Percentiles rank a stretch among this genome's conserved stretches.
Evolutionary conservation across 768 basidiomycete genomes (phyloP).

Genomic region (Pilatotrama ljubarskyi): DNA sequence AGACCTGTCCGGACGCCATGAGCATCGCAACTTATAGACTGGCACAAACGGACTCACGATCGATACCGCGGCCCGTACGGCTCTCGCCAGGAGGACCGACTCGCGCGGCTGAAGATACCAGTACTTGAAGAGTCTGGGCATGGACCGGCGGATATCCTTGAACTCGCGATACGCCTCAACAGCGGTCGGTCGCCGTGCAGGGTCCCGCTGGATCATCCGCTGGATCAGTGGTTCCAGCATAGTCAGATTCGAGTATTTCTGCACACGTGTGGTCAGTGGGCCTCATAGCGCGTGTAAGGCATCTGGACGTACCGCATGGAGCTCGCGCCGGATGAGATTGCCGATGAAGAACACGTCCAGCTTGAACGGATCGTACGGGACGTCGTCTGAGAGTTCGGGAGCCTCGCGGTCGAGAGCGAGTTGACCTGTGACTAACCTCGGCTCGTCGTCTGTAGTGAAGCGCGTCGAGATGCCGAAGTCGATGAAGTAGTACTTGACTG

Average conservation of each 20-base stretch:
- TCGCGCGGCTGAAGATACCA: no score
- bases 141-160: no score
- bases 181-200: conserved; percentile 15
- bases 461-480: conserved; percentile 31
- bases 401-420: conserved; percentile 22
- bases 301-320: conserved; percentile 12
- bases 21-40: no score
- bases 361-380: conserved; percentile 29
- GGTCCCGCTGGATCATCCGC: conserved; percentile 7
- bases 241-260: conserved; percentile 19
- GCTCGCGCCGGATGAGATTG: conserved; percentile 11
- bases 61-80: no score
- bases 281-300: no score
- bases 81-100: no score
- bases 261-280: not conserved
- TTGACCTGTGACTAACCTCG: conserved; percentile 14
- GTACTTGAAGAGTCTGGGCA: no score
- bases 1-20: no score
- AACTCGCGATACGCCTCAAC: no score
- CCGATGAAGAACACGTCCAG: conserved; percentile 28
- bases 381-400: conserved; percentile 23
- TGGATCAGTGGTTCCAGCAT: conserved; percentile 14
- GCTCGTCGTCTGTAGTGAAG: conserved; percentile 9
- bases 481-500: conserved; percentile 28
- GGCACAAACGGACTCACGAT: no score